Base-by-base conservation (phyloP, 805 yeast genomes). In the Wickerhamomyces ciferrii region DNA sequence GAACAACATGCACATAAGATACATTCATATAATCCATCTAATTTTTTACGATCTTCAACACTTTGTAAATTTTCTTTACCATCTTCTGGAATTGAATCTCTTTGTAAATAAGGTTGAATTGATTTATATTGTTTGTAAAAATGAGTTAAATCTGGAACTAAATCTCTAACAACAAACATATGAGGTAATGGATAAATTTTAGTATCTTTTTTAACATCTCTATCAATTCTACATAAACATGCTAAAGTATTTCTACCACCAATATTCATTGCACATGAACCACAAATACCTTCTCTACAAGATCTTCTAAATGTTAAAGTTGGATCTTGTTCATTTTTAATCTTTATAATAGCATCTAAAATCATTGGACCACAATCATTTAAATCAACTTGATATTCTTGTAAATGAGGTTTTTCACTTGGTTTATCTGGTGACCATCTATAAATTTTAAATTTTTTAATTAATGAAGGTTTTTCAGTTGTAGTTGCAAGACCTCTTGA, bases 181-280 rank as follows among this genome's bases (percentile, higher is more conserved):
- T 94, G 99, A 20, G 99, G 99, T 61, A 94, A 76, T 45, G 99
- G 99, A 68, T 94, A 94, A 59, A 94, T 85, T 74, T 94, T 92
- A 53, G 83, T 72, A 52, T 83, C 86, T 69, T 85, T 86, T 50
- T 80, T 54, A 31, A 75, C 70, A 68, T 91, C 86, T 59, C 81
- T 79, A 67, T 94, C 96, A 62, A 94, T 90, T 69, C 88, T 84
- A 76, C 97, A 90, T 57, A 94, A 74, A 74, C 99, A 94, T 34
- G 99, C 99, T 58, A 94, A 78, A 29, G 99, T 94, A 79, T 94
- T 94, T 68, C 86, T 79, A 58, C 99, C 99, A 54, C 96, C 96
- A 68, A 94, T 94, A 77, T 94, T 94, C 99, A 94, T 94, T 57
- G 99, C 99, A 76, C 99, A 94, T 7, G 98, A 92, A 47, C 99